Evolutionary conservation across 495 filamentous ascomycete species (phyloP).

Genomic region (Penicillium pulvis): DNA sequence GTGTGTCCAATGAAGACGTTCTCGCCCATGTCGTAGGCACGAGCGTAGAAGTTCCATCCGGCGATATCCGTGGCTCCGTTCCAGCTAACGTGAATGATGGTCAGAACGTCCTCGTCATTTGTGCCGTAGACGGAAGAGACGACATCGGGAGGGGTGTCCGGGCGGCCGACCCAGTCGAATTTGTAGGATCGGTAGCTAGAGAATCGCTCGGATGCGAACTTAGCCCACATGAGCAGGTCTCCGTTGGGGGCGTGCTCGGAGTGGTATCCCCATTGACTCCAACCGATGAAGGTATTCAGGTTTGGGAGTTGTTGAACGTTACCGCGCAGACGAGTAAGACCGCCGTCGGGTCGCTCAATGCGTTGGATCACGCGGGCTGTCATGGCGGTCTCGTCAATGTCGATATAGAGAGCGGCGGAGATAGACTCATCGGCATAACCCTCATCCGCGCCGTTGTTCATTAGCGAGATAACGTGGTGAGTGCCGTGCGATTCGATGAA

Average conservation of each 20-base stretch:
- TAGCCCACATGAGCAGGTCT: conserved; percentile 42
- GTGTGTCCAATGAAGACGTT: conserved; percentile 23
- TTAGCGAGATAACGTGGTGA: conserved; percentile 48
- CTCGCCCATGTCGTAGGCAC: conserved; percentile 16
- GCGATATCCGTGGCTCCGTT: conserved; percentile 48
- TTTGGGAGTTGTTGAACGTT: conserved; percentile 55
- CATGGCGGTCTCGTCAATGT: conserved; percentile 46
- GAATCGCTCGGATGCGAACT: conserved; percentile 26
- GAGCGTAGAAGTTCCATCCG: conserved; percentile 38
- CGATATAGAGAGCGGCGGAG: conserved; percentile 54
- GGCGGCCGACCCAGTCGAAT: conserved; percentile 33
- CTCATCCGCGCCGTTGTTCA: conserved; percentile 53
- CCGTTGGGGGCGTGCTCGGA: conserved; percentile 54
- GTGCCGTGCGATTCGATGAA: conserved; percentile 45
- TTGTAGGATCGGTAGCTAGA: conserved; percentile 38
- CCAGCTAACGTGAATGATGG: conserved; percentile 44
- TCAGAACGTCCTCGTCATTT: conserved; percentile 23
- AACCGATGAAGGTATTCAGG: conserved; percentile 55
- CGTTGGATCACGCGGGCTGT: conserved; percentile 42
- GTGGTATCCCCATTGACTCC: conserved; percentile 52
- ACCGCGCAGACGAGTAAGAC: conserved; percentile 54
- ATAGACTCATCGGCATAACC: conserved; percentile 37
- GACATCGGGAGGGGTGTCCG: conserved; percentile 24
- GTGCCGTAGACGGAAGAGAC: conserved; percentile 31
- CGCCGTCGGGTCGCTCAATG: conserved; percentile 42